A percentile compares a stretch with the other conserved stretches of the same genome.
Evolutionary conservation across 2,329 filamentous ascomycete species (phyloP).

Genomic region (Fusarium irregulare): DNA sequence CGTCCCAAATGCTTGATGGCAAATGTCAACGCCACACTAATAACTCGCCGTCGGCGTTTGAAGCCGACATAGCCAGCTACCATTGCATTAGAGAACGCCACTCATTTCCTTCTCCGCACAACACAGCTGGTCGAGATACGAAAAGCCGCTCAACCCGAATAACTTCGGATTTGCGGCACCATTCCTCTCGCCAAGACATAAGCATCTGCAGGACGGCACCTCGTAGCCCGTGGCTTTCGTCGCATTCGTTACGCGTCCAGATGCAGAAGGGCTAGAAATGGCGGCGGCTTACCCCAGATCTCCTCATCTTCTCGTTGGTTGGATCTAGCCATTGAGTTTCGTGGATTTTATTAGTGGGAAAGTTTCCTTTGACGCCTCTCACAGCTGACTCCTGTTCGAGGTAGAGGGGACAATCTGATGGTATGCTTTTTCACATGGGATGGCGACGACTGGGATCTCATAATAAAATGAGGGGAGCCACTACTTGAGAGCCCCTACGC

Average conservation of each 20-base stretch:
- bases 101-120: background rate
- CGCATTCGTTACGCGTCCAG: slow-evolving; percentile 3
- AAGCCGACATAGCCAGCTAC: background rate
- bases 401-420: background rate
- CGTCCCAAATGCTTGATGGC: background rate
- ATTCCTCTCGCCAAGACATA: background rate
- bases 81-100: background rate
- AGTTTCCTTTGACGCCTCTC: slow-evolving; percentile 4
- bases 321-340: slow-evolving; percentile 7
- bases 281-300: background rate
- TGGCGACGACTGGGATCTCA: background rate
- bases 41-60: background rate
- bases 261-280: background rate
- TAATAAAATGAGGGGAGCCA: background rate
- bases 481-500: background rate
- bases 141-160: background rate
- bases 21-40: background rate
- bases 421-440: background rate
- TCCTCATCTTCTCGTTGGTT: slow-evolving; percentile 2
- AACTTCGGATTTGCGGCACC: background rate
- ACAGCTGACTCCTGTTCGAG: background rate
- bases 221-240: background rate
- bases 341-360: slow-evolving; percentile 1
- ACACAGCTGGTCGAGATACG: background rate
- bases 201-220: background rate